A percentile compares a stretch with the other conserved stretches of the same genome.
Evolutionary conservation across 2,329 filamentous ascomycete genomes (phyloP).

Genomic region (Sclerotinia nivalis): DNA sequence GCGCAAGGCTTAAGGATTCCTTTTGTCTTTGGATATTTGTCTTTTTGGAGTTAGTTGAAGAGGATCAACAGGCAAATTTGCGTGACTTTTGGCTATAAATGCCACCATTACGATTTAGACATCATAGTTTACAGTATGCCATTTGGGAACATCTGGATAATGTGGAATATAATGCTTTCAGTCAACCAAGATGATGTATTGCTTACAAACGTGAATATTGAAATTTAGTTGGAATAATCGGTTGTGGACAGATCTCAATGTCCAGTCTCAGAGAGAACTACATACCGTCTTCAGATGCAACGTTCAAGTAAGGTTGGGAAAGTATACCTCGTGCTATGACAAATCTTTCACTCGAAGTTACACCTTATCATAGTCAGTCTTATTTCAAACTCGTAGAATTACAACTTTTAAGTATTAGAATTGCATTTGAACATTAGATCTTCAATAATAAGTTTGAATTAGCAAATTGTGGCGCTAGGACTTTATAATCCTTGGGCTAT

Average conservation of each 20-base stretch:
- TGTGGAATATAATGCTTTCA: background rate
- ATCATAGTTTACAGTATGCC: background rate
- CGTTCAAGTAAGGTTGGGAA: no score
- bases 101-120: no score
- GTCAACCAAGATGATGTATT: background rate
- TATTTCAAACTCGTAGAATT: background rate
- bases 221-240: no score
- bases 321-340: background rate
- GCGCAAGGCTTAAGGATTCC: background rate
- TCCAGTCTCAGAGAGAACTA: rapidly evolving
- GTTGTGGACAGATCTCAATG: background rate
- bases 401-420: background rate
- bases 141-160: background rate
- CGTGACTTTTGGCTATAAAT: background rate
- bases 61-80: background rate
- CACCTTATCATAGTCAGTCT: background rate
- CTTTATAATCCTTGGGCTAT: no score
- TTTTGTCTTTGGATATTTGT: background rate
- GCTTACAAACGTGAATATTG: no score
- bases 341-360: background rate
- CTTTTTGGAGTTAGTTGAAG: background rate
- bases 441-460: background rate
- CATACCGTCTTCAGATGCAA: background rate
- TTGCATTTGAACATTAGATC: background rate
- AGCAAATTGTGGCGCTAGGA: background rate